Evolutionary conservation across 352 stramenopile genomes (phyloP).

Genomic region (Phytophthora lateralis): DNA sequence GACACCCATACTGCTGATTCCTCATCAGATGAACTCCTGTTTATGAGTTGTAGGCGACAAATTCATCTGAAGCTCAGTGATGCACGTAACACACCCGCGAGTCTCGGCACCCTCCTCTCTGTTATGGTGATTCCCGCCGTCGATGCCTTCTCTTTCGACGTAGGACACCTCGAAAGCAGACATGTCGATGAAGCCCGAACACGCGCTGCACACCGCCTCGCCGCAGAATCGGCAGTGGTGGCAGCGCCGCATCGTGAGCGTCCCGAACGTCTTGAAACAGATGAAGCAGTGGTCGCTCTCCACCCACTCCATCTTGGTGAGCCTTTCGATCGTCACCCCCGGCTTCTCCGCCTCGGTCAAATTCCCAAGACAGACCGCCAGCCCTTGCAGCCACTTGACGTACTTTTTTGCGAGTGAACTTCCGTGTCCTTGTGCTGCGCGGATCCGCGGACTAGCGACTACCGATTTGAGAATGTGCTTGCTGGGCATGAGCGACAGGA

Average conservation of each 20-base stretch:
- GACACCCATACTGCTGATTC: neutral
- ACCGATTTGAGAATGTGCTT: constrained; percentile 41
- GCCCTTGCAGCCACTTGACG: constrained; percentile 59
- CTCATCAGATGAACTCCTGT: neutral
- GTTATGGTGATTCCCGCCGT: constrained; percentile 1
- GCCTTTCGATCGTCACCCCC: constrained; percentile 19
- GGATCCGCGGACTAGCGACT: constrained; percentile 26
- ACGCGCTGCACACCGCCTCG: constrained; percentile 62
- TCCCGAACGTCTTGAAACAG: constrained; percentile 61
- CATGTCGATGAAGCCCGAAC: constrained; percentile 59
- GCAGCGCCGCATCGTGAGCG: constrained; percentile 44
- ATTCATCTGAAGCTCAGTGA: constrained; percentile 31
- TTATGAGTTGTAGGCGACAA: constrained; percentile 24
- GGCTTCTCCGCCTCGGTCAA: constrained; percentile 36
- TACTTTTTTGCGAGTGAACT: constrained; percentile 40
- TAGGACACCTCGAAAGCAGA: constrained; percentile 34
- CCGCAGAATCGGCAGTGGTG: constrained; percentile 76
- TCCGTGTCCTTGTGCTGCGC: constrained; percentile 23
- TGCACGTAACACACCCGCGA: constrained; percentile 27
- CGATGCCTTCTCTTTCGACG: constrained; percentile 4
- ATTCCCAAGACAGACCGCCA: constrained; percentile 42
- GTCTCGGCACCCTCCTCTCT: constrained; percentile 27
- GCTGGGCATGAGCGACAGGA: constrained; percentile 55
- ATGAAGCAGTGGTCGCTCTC: constrained; percentile 58
- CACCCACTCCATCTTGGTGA: constrained; percentile 45